phyloP scores from a whole-genome alignment of 2,329 filamentous ascomycete species.

The Venturiaceae sp. region DNA sequence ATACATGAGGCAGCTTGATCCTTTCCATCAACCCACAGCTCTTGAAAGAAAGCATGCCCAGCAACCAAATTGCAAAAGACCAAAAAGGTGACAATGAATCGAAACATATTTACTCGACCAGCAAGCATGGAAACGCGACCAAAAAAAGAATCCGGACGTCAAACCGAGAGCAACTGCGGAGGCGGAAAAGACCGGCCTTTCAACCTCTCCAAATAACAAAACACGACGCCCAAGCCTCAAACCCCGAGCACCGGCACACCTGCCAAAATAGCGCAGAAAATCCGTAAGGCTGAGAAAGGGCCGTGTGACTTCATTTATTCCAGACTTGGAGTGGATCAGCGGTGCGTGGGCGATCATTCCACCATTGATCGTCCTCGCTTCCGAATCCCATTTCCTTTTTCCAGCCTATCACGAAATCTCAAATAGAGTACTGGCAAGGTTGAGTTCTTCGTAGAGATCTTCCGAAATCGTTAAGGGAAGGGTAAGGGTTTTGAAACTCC shows the following conservation, averaged over 20 bases:
- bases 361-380: neutral
- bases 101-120: neutral
- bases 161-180: neutral
- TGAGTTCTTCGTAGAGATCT: neutral
- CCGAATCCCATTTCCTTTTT: neutral
- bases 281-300: neutral
- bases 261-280: no score
- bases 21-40: constrained; percentile 38
- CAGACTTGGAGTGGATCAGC: neutral
- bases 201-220: no score
- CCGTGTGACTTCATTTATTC: neutral
- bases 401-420: neutral
- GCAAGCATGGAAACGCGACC: neutral
- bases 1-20: constrained; percentile 36
- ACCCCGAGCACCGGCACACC: no score
- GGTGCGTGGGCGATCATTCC: neutral
- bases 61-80: constrained; percentile 13
- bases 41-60: constrained; percentile 43
- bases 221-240: no score
- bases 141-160: no score
- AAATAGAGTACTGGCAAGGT: neutral
- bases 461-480: no score
- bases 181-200: no score
- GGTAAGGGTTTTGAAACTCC: neutral
- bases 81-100: neutral